Base-by-base conservation (phyloP, 768 basidiomycete species). In the Suillus lakei region DNA sequence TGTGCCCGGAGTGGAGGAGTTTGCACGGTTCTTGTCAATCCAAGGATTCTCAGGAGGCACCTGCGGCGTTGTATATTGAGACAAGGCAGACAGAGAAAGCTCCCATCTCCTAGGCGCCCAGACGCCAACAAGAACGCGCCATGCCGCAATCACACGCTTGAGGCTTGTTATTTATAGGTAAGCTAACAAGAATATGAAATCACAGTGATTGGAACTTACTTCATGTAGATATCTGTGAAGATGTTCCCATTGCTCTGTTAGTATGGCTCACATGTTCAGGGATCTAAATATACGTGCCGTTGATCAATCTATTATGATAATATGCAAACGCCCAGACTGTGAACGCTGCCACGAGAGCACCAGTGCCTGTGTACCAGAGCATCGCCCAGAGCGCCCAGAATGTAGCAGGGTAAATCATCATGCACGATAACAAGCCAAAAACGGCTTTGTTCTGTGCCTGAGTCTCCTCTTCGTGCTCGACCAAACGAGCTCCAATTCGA, bases 381-480 rank as follows among this genome's bases (percentile, higher is more conserved):
- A 95, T 74, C 16, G 91, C 88, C 95, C 96, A 99, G 8, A 97
- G 77, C 66, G 88, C 84, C 73, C 93, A 87, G 81, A 98, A 98
- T 39, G 90, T 78, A n/a, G 88, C 75, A 26, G 94, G 90, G 80
- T 98, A 98, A 50, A 92, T 89, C 68, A 88, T 72, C 62, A 93
- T 72, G 64, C 91, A 78, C 44, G 91, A 86, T 61, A 98, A 76
- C 41, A 97, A 71, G 2, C 95, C 95, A 70, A 97, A 90, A 15
- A 92, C 89, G 53, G 98, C 87, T 83, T 99, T 99, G 82, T 95
- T 99, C 83, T 99, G 96, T 51, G 97, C 98, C 76, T 94, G 91
- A 13, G 94, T 91, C 76, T 98, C 97, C 76, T 98, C 91, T 74
- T 98, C 96, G 66, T 95, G 88, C 71, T 91, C 85, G 41, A 85